Percentiles rank a stretch among this genome's conserved stretches.
These are phyloP conservation scores for Proliferodiscus dingleyae DNA, from an alignment of 2,329 filamentous ascomycete genomes.

Conservation along the genomic window DNA sequence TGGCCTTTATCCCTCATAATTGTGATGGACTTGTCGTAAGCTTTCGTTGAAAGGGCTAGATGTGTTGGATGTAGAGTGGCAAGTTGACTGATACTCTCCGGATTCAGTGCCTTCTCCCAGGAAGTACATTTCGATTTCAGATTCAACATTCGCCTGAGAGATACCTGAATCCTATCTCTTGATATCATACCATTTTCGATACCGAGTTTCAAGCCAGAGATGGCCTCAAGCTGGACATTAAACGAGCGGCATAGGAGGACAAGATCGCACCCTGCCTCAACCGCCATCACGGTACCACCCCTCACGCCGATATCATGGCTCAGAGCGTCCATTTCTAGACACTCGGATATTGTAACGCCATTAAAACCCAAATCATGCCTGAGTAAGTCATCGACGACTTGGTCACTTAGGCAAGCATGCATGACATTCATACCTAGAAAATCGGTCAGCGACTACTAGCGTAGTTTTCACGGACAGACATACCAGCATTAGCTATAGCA, in stretches of 20 bases:
- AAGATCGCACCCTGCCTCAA: slow-evolving; percentile 91
- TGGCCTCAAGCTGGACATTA: slow-evolving; percentile 83
- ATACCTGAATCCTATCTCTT: slow-evolving; percentile 72
- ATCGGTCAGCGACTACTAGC: background rate
- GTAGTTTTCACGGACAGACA: background rate
- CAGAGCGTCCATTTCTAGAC: slow-evolving; percentile 92
- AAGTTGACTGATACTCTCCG: slow-evolving; percentile 70
- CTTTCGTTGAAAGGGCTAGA: slow-evolving; percentile 72
- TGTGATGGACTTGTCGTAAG: slow-evolving; percentile 90
- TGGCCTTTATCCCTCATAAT: slow-evolving; percentile 87
- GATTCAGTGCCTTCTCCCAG: slow-evolving; percentile 88
- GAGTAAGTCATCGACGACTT: slow-evolving; percentile 85
- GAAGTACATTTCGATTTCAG: slow-evolving; percentile 83
- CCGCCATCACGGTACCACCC: slow-evolving; percentile 94
- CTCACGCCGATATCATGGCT: slow-evolving; percentile 96
- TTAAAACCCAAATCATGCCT: slow-evolving; percentile 86
- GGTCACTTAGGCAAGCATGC: slow-evolving; percentile 94
- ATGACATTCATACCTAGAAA: slow-evolving; percentile 79
- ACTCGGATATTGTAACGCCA: slow-evolving; percentile 91
- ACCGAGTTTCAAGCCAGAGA: slow-evolving; percentile 82
- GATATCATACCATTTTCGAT: slow-evolving; percentile 88
- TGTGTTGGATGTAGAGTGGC: slow-evolving; percentile 80
- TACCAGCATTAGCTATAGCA: slow-evolving; percentile 68
- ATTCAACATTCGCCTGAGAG: slow-evolving; percentile 69
- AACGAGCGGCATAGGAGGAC: slow-evolving; percentile 85